A percentile compares a stretch with the other conserved stretches of the same genome.
These are phyloP conservation scores for Endogone sp. DNA, from an alignment of 192 early-diverging fungal genomes.

Conservation along the genomic window DNA sequence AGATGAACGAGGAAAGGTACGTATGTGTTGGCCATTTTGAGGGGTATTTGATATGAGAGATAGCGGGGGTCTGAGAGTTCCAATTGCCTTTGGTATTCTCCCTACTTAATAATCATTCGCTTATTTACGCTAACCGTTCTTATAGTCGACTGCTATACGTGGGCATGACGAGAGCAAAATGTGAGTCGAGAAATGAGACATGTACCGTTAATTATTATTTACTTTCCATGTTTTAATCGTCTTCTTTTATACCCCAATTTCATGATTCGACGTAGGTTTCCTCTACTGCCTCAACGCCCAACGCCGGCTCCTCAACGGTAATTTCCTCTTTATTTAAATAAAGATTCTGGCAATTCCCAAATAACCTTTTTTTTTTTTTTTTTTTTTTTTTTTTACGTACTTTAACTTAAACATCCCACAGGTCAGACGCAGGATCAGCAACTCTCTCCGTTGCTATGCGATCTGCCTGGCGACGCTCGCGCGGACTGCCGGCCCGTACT, in stretches of 20 bases:
- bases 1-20: conserved; percentile 22
- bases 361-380: no score
- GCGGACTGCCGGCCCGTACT: not conserved
- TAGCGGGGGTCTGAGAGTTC: no score
- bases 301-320: not conserved
- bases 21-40: not conserved
- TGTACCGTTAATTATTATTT: no score
- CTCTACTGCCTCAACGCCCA: not conserved
- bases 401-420: not conserved
- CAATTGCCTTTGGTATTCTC: no score
- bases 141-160: conserved; percentile 22
- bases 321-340: not conserved
- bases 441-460: not conserved
- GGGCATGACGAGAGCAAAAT: conserved; percentile 21
- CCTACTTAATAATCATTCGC: no score
- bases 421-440: not conserved
- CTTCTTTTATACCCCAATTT: not conserved
- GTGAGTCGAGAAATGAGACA: conserved; percentile 12
- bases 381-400: no score
- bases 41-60: no score
- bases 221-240: no score
- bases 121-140: not conserved
- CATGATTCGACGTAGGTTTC: not conserved
- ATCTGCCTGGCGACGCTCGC: not conserved
- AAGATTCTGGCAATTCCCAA: no score